Conservation (phyloP, 805 yeast species). For the Starmerella tilneyi region DNA sequence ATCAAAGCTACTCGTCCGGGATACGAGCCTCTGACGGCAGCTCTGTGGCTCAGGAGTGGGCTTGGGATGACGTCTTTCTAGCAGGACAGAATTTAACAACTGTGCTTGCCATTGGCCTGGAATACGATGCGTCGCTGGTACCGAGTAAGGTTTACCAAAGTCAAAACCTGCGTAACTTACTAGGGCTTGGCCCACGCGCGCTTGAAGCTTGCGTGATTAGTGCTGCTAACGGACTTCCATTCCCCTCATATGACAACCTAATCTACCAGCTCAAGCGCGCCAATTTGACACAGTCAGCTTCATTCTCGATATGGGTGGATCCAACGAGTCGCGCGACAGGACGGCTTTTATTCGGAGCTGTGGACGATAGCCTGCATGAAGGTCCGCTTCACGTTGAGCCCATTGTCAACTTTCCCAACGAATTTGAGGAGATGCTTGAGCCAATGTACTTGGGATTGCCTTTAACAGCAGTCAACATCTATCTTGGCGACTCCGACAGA, state of each 20-base stretch:
- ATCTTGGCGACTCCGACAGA: not conserved
- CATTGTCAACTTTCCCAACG: conserved; percentile 5
- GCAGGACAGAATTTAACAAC: not conserved
- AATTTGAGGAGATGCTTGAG: conserved; percentile 1
- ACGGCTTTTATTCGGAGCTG: conserved; percentile 14
- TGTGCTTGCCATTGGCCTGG: conserved; percentile 1
- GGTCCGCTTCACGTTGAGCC: conserved; percentile 5
- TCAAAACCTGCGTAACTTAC: not conserved
- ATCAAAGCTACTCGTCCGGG: conserved; percentile 3
- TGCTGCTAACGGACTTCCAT: conserved; percentile 7
- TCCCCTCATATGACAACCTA: conserved; percentile 13
- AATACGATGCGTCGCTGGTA: not conserved
- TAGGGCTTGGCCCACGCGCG: conserved; percentile 22
- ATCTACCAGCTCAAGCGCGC: not conserved
- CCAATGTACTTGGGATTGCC: conserved; percentile 13
- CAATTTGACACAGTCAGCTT: not conserved
- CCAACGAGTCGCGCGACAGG: conserved; percentile 11
- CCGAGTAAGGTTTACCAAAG: not conserved
- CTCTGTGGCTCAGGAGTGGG: conserved; percentile 13
- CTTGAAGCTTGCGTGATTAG: conserved; percentile 13
- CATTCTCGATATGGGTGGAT: conserved; percentile 19
- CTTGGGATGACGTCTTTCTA: conserved; percentile 10
- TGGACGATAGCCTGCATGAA: conserved; percentile 12
- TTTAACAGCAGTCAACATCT: not conserved
- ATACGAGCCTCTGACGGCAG: conserved; percentile 11